Conservation (phyloP, 805 yeast species). For the Candida xyloterini region DNA sequence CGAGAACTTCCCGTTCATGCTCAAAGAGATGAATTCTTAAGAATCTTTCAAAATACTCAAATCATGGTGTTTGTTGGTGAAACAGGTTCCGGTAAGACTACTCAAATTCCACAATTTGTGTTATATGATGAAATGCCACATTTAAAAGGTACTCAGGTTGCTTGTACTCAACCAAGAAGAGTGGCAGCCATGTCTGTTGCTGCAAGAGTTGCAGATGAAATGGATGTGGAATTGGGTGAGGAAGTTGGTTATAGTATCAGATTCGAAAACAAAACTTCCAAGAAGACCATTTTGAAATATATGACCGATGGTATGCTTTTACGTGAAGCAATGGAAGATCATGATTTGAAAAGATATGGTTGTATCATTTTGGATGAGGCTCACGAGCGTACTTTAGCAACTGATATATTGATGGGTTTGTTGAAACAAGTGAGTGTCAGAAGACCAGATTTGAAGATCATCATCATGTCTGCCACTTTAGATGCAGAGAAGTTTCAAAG, state of each 20-base stretch:
- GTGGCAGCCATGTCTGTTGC: constrained; percentile 99
- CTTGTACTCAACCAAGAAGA: constrained; percentile 96
- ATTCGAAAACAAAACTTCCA: constrained; percentile 84
- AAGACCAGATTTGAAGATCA: constrained; percentile 85
- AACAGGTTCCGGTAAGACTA: constrained; percentile 98
- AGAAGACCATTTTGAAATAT: constrained; percentile 81
- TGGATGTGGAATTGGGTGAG: constrained; percentile 89
- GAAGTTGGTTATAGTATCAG: constrained; percentile 96
- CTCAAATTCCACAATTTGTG: constrained; percentile 97
- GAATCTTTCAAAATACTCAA: constrained; percentile 80
- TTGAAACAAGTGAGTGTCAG: constrained; percentile 75
- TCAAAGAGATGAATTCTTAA: constrained; percentile 85
- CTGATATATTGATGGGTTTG: constrained; percentile 95
- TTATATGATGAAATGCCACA: constrained; percentile 91
- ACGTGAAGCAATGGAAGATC: constrained; percentile 97
- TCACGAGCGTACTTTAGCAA: constrained; percentile 94
- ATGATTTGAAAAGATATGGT: constrained; percentile 71
- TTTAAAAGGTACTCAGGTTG: constrained; percentile 76
- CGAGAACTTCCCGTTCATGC: constrained; percentile 91
- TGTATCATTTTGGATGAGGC: constrained; percentile 96
- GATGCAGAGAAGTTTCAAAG: constrained; percentile 94
- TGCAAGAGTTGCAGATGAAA: constrained; percentile 93
- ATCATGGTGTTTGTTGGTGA: constrained; percentile 98
- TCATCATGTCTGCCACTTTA: constrained; percentile 95
- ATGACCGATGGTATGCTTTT: constrained; percentile 99